Percentiles rank a stretch among this genome's conserved stretches.
Evolutionary conservation across 2,329 filamentous ascomycete genomes (phyloP).

Genomic region (Septoria linicola): DNA sequence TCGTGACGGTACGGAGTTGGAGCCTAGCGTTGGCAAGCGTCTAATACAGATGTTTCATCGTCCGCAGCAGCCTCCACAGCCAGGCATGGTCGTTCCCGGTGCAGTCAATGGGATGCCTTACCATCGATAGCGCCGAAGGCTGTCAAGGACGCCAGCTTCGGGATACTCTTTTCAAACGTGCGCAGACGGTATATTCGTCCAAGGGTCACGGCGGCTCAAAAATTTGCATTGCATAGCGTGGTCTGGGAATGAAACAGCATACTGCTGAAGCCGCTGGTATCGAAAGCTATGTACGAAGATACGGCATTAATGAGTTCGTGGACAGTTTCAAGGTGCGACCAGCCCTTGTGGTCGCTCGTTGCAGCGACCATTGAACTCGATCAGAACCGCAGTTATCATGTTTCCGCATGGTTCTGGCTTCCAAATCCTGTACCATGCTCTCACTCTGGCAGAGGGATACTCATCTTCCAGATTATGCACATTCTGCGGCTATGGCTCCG

Average conservation of each 20-base stretch:
- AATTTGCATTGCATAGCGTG: slow-evolving; percentile 9
- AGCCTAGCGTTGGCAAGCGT: slow-evolving; percentile 74
- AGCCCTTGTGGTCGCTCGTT: too few relatives aligned
- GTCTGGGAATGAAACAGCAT: not conserved
- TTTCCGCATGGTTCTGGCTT: too few relatives aligned
- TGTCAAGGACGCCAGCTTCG: not conserved
- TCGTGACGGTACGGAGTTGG: slow-evolving; percentile 87
- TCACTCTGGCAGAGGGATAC: too few relatives aligned
- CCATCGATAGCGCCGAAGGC: slow-evolving; percentile 1
- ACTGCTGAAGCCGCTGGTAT: too few relatives aligned
- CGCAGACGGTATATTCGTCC: too few relatives aligned
- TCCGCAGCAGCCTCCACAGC: slow-evolving; percentile 19
- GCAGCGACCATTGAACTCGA: too few relatives aligned
- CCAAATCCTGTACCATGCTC: not conserved
- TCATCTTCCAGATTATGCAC: too few relatives aligned
- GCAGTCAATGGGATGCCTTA: slow-evolving; percentile 5
- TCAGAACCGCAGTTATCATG: too few relatives aligned
- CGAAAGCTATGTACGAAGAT: not conserved
- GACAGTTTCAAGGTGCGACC: too few relatives aligned
- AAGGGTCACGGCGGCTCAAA: too few relatives aligned
- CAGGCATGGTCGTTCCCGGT: slow-evolving; percentile 1
- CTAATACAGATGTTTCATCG: slow-evolving; percentile 70
- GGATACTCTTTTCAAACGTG: not conserved
- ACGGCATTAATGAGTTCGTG: not conserved
- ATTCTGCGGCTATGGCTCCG: too few relatives aligned